Evolutionary conservation across 2,329 filamentous ascomycete genomes (phyloP), one percentile per base, ranked within the genome.

Genomic region (Chrysosporium queenslandicum): DNA sequence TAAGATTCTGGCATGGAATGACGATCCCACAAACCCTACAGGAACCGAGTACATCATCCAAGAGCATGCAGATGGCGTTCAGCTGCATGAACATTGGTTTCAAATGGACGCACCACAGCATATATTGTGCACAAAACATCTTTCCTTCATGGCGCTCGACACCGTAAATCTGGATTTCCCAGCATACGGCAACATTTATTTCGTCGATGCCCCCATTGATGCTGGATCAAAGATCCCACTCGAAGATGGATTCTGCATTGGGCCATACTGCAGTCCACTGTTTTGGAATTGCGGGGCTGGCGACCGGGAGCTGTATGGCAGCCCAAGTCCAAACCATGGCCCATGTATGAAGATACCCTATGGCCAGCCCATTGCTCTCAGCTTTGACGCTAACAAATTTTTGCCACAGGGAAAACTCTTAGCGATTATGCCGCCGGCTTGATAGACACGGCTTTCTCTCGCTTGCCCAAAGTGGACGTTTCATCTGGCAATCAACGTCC

Each of bases 111-210:
- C 58, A 3, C 50, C 57, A 40, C 60, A 69, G 46, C 63, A 67
- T 57, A 67, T 69, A 55, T 54, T 56, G 2, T 70, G 64, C 42
- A 64, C 65, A 3, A 59, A 68, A 40, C 46, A 50, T 6, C 58
- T 69, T 20, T 64, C 53, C 39, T 54, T 61, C 12, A 59, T 55
- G 32, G 58, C 68, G 1, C 58, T 59, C 55, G 59, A 69, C 30
- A 57, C 68, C 46, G 60, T 61, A 20, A 48, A 60, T 23, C 36
- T 68, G 53, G 51, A 66, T 29, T 71, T 71, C 51, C 67, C 67
- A 18, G 68, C 64, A 0, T 71, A 68, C 58, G 67, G 69, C 0
- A 71, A 66, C 55, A 56, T 71, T 23, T 68, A 67, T 48, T 66
- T 66, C 47, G 43, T 60, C 18, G 57, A 63, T 58, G 58, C 54